Evolutionary conservation across 352 stramenopile species (phyloP).

Genomic region (Globisporangium rhizosaccharum): DNA sequence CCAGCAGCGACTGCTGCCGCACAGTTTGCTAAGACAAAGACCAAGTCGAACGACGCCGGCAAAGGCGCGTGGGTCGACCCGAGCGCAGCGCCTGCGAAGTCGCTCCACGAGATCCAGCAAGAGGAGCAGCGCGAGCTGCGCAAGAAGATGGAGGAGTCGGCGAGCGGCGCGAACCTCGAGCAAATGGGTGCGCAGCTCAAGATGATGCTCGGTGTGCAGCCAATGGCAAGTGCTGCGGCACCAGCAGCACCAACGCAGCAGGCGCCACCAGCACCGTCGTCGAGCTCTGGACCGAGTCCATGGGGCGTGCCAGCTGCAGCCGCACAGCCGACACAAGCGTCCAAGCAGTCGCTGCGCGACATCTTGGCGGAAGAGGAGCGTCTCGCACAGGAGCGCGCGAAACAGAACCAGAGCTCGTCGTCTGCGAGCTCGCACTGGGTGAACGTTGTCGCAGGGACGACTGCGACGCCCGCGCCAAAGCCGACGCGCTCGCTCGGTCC

Average conservation of each 20-base stretch:
- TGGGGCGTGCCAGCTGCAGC: slow-evolving; percentile 39
- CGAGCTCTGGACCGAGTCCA: slow-evolving; percentile 9
- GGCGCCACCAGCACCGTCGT: not conserved
- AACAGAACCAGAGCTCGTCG: slow-evolving; percentile 26
- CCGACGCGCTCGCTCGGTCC: slow-evolving; percentile 52
- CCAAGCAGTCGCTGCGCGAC: slow-evolving; percentile 62
- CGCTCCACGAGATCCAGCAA: slow-evolving; percentile 79
- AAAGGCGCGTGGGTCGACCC: slow-evolving; percentile 35
- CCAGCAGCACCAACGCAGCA: slow-evolving; percentile 7
- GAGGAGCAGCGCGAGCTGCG: slow-evolving; percentile 73
- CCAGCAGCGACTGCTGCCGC: not conserved
- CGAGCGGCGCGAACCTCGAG: slow-evolving; percentile 38
- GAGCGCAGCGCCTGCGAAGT: slow-evolving; percentile 24
- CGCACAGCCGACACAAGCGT: slow-evolving; percentile 18
- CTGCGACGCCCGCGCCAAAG: slow-evolving; percentile 44
- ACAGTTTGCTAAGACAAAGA: slow-evolving; percentile 20
- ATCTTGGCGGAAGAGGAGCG: slow-evolving; percentile 82
- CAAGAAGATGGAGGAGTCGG: slow-evolving; percentile 37
- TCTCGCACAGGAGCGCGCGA: slow-evolving; percentile 58
- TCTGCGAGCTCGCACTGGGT: slow-evolving; percentile 71
- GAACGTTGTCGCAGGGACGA: slow-evolving; percentile 75
- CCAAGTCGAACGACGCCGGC: slow-evolving; percentile 15
- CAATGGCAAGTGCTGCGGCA: slow-evolving; percentile 15
- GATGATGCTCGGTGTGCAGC: slow-evolving; percentile 84
- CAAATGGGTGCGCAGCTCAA: slow-evolving; percentile 85